Percentiles rank a stretch among this genome's conserved stretches.
phyloP scores from a whole-genome alignment of 257 asterid genomes.

The Solanum dulcamara region DNA sequence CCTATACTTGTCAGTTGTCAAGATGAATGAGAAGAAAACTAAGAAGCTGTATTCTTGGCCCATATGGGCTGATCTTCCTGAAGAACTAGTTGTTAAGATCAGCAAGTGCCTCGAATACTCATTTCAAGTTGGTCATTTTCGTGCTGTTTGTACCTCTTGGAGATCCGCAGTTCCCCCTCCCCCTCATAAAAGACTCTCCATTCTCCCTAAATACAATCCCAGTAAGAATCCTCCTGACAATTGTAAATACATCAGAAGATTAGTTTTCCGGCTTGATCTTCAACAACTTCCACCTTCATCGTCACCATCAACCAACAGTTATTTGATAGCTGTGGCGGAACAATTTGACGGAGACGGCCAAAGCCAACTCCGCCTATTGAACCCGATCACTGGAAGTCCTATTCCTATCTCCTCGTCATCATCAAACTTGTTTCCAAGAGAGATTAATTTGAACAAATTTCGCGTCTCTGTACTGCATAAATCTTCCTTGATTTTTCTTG shows the following conservation, averaged over 20 bases:
- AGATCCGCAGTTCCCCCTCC: neutral
- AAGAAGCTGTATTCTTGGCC: neutral
- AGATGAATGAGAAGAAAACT: neutral
- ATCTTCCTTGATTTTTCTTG: neutral
- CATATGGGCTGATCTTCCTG: neutral
- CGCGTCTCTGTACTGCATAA: neutral
- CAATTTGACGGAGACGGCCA: neutral
- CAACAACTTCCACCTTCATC: neutral
- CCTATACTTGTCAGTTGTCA: too few species aligned
- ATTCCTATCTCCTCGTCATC: neutral
- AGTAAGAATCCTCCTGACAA: neutral
- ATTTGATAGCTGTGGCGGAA: neutral
- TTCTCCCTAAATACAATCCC: neutral
- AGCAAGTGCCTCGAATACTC: neutral
- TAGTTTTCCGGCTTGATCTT: neutral
- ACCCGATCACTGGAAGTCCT: neutral
- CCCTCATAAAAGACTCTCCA: neutral
- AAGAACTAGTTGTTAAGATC: neutral
- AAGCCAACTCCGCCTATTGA: neutral
- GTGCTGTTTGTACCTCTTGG: neutral
- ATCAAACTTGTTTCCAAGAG: neutral
- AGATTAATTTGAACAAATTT: neutral
- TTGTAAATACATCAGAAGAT: neutral
- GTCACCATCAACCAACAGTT: neutral
- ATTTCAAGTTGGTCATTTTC: neutral